Evolutionary conservation across 2,329 filamentous ascomycete species (phyloP).

Genomic region (Cladophialophora yegresii): DNA sequence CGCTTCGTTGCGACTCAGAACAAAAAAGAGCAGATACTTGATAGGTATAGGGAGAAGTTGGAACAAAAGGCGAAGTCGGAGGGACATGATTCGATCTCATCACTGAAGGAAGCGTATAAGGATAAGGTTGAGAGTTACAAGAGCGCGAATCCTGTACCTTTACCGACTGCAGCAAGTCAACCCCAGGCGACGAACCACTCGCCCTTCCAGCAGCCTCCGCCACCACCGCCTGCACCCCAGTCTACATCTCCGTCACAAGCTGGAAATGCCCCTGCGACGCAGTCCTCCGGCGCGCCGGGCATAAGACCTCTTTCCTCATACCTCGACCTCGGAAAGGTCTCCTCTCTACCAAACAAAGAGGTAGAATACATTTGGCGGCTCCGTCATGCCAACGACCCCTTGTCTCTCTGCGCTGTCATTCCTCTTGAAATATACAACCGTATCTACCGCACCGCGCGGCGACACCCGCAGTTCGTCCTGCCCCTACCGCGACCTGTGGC

Average conservation of each 20-base stretch:
- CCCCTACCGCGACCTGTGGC: conserved; percentile 63
- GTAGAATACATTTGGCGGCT: conserved; percentile 88
- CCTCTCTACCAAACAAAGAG: conserved; percentile 72
- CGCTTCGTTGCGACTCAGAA: conserved; percentile 83
- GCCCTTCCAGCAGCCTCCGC: conserved; percentile 37
- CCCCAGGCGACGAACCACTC: conserved; percentile 30
- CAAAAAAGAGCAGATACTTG: conserved; percentile 66
- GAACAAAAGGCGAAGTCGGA: conserved; percentile 75
- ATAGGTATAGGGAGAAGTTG: conserved; percentile 87
- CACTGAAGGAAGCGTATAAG: conserved; percentile 76
- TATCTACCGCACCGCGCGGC: conserved; percentile 70
- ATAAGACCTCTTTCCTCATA: conserved; percentile 68
- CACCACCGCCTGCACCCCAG: conserved; percentile 45
- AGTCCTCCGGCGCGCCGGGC: conserved; percentile 42
- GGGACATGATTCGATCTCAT: conserved; percentile 61
- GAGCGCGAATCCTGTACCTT: conserved; percentile 54
- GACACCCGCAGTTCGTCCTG: conserved; percentile 85
- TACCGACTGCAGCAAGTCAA: conserved; percentile 44
- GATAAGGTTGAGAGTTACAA: conserved; percentile 76
- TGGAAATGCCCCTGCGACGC: background rate
- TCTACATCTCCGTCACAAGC: conserved; percentile 47
- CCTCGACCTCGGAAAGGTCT: conserved; percentile 78
- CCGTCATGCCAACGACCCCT: conserved; percentile 71
- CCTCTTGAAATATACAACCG: conserved; percentile 70
- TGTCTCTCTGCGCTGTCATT: conserved; percentile 81